Evolutionary conservation across 805 yeast genomes (phyloP).

Genomic region (Lipomyces spencermartinsiae): DNA sequence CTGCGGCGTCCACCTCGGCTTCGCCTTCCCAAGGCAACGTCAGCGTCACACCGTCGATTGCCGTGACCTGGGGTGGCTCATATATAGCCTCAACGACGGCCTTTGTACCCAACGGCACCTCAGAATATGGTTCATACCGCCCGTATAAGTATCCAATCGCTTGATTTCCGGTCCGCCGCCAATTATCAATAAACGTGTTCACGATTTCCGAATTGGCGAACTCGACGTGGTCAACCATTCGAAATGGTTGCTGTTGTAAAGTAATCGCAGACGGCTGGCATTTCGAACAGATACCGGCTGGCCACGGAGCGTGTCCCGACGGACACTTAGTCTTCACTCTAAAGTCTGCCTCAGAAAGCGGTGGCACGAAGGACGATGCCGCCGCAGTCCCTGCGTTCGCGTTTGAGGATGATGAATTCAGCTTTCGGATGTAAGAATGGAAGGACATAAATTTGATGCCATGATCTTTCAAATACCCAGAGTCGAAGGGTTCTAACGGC

Average conservation of each 20-base stretch:
- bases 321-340: conserved; percentile 66
- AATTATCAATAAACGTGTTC: conserved; percentile 83
- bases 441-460: conserved; percentile 87
- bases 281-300: conserved; percentile 90
- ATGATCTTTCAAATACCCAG: conserved; percentile 71
- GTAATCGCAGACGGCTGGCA: conserved; percentile 98
- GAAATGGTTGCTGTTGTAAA: conserved; percentile 81
- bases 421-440: conserved; percentile 78
- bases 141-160: conserved; percentile 88
- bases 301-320: conserved; percentile 92
- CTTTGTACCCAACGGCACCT: conserved; percentile 90
- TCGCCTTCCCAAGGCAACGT: conserved; percentile 58
- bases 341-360: conserved; percentile 74
- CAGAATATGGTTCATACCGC: conserved; percentile 72
- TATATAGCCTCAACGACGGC: conserved; percentile 93
- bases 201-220: conserved; percentile 75
- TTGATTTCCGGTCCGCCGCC: conserved; percentile 90
- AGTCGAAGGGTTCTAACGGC: conserved; percentile 95
- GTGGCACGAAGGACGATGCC: conserved; percentile 74
- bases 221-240: conserved; percentile 98
- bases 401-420: conserved; percentile 71
- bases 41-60: conserved; percentile 82
- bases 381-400: conserved; percentile 41
- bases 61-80: conserved; percentile 90
- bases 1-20: conserved; percentile 62